Evolutionary conservation across 2,329 filamentous ascomycete species (phyloP).

Genomic region (Tolypocladium guangdongense): DNA sequence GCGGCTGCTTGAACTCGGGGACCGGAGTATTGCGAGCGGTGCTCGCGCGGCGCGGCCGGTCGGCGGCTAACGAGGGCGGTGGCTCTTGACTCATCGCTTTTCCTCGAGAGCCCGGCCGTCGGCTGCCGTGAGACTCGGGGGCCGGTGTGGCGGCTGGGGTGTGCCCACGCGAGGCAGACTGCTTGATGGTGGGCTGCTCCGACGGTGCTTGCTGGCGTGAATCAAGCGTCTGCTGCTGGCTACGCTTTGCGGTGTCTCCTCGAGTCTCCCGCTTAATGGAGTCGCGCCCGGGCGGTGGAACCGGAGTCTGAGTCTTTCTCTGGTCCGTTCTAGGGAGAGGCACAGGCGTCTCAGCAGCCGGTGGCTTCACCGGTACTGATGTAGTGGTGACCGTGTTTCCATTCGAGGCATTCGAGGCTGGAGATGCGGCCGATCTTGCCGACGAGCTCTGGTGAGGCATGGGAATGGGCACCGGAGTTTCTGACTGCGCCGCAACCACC

Average conservation of each 20-base stretch:
- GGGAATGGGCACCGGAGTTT: conserved; percentile 32
- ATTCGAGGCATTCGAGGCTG: conserved; percentile 13
- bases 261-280: conserved; percentile 33
- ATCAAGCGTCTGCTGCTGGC: conserved; percentile 20
- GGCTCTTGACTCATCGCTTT: conserved; percentile 42
- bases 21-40: conserved; percentile 47
- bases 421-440: conserved; percentile 19
- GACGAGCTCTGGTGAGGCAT: conserved; percentile 18
- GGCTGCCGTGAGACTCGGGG: conserved; percentile 22
- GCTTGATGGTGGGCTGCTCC: conserved; percentile 11
- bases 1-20: conserved; percentile 32
- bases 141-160: conserved; percentile 23
- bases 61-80: conserved; percentile 34
- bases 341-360: conserved; percentile 23
- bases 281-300: conserved; percentile 15
- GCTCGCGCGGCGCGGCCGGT: conserved; percentile 44
- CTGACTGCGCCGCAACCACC: conserved; percentile 16
- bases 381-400: conserved; percentile 14
- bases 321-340: conserved; percentile 23
- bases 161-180: conserved; percentile 20
- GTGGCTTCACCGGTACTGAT: conserved; percentile 19
- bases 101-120: conserved; percentile 41
- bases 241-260: conserved; percentile 30
- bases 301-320: conserved; percentile 20
- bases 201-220: conserved; percentile 6